Evolutionary conservation across 345 rosid species (phyloP), one percentile per base, ranked within the genome.

Genomic region (Boechera divaricarpa): DNA sequence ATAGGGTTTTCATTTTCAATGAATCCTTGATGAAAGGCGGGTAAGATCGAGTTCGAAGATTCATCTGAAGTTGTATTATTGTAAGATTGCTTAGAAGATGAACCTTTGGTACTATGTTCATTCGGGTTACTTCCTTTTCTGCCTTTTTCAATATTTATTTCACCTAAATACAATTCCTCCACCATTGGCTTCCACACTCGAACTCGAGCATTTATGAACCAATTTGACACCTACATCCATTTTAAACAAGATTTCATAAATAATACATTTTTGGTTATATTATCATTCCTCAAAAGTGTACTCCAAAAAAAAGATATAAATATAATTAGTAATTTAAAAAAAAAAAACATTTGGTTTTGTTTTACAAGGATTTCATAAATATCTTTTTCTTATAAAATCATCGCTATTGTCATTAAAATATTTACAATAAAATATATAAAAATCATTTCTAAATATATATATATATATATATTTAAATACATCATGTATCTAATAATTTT

Each of bases 171-270:
- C 90, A 91, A 83, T 62, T 91, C 91, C 78, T 91, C 97, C 2
- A 91, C 92, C 97, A 91, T 88, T 56, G 97, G 97, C 81, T 91
- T 91, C 97, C 94, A 91, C 5, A 91, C 83, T 21, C 97, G 88
- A 71, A 89, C 94, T 72, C 94, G 87, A 32, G 97, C 92, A 76
- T 89, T 89, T 48, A 91, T 91, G 75, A 89, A 91, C 97, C 95
- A 66, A 33, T 78, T 78, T 4, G 68, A 78, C 8, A 78, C 81
- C 77, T 71, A 72, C 28, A 66, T 49, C 15, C 61, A 67, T 48
- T 57, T 49, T 36, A 67, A 26, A 35, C 31, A 44, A 13, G 11
- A 10, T 61, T 5, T 5, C 6, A 21, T 59, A 0, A 58, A 33
- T 8, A 4, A 33, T n/a, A 32, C 3, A 2, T 9, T 57, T 36